A percentile compares a stretch with the other conserved stretches of the same genome.
Evolutionary conservation across 1,139 yeast species (phyloP).

Genomic region (Nematodospora anomalae): DNA sequence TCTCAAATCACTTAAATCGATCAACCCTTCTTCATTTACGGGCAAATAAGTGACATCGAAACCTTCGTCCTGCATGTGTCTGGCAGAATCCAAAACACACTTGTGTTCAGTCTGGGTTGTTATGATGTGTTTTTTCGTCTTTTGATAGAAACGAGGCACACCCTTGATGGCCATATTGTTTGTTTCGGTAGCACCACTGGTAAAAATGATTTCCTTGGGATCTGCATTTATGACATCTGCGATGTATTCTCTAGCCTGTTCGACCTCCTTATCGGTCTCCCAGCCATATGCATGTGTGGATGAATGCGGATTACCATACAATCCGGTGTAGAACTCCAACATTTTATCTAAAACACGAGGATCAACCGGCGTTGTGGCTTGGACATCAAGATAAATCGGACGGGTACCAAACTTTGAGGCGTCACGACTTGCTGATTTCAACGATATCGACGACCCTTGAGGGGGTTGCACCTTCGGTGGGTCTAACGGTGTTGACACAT

Average conservation of each 20-base stretch:
- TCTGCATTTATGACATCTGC: constrained; percentile 89
- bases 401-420: constrained; percentile 60
- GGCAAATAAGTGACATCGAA: constrained; percentile 93
- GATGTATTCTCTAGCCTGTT: constrained; percentile 75
- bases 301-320: constrained; percentile 96
- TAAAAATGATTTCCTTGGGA: constrained; percentile 93
- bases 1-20: constrained; percentile 74
- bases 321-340: constrained; percentile 89
- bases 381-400: constrained; percentile 93
- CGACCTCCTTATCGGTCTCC: constrained; percentile 96
- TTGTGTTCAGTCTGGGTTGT: constrained; percentile 98
- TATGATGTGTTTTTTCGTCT: constrained; percentile 88
- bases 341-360: constrained; percentile 94
- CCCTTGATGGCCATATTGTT: constrained; percentile 95
- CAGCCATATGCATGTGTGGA: constrained; percentile 98
- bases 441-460: constrained; percentile 43
- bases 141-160: constrained; percentile 87
- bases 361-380: constrained; percentile 97
- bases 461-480: constrained; percentile 34
- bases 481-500: constrained; percentile 20
- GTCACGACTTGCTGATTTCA: constrained; percentile 48
- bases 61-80: constrained; percentile 95
- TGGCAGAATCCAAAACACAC: constrained; percentile 94
- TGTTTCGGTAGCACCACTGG: constrained; percentile 97
- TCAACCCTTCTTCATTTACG: constrained; percentile 77